A percentile compares a stretch with the other conserved stretches of the same genome.
Evolutionary conservation across 2,329 filamentous ascomycete species (phyloP).

Genomic region (Dactylella cylindrospora): DNA sequence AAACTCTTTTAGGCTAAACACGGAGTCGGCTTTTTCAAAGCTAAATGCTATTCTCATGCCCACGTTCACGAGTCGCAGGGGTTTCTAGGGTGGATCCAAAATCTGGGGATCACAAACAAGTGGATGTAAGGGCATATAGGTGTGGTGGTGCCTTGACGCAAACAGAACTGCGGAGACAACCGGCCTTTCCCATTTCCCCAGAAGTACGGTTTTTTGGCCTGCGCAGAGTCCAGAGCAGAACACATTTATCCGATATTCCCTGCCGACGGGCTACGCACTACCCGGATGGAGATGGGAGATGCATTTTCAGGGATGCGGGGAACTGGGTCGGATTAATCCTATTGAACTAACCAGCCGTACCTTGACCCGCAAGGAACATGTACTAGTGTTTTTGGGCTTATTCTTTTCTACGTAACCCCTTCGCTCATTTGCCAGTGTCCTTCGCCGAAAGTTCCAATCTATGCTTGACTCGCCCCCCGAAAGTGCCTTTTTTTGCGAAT

Average conservation of each 20-base stretch:
- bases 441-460: conserved; percentile 5
- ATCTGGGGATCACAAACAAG: conserved; percentile 39
- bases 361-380: too few species aligned
- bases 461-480: conserved; percentile 13
- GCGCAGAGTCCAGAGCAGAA: too few species aligned
- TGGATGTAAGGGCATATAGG: too few species aligned
- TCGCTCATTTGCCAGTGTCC: conserved; percentile 8
- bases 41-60: conserved; percentile 21
- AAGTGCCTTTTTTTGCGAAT: conserved; percentile 17
- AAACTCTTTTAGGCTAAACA: conserved; percentile 30
- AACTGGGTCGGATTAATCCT: conserved; percentile 40
- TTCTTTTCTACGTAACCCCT: conserved; percentile 5
- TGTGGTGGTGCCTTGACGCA: too few species aligned
- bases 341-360: conserved; percentile 2
- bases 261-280: conserved; percentile 12
- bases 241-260: conserved; percentile 43
- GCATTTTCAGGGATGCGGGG: conserved; percentile 11
- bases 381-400: too few species aligned
- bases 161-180: too few species aligned
- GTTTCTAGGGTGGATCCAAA: conserved; percentile 26
- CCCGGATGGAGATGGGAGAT: too few species aligned
- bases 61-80: conserved; percentile 2
- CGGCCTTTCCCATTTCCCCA: too few species aligned
- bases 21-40: conserved; percentile 12
- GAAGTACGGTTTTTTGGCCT: too few species aligned